phyloP scores from a whole-genome alignment of 768 basidiomycete species.

The Rhodotorula diobovata region DNA sequence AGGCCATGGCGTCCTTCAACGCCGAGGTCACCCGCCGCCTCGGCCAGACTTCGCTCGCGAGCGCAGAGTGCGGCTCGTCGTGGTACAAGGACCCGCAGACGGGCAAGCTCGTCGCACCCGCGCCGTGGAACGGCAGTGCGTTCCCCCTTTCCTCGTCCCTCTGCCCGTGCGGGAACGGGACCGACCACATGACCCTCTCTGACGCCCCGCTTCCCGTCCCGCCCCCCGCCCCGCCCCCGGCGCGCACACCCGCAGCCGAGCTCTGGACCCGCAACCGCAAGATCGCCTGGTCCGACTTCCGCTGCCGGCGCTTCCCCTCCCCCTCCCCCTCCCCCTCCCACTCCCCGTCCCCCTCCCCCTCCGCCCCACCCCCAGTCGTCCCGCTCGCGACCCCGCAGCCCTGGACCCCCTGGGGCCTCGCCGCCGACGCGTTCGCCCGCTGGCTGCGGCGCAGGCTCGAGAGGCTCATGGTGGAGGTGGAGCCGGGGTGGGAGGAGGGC shows the following conservation, averaged over 20 bases:
- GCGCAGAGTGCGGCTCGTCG: background rate
- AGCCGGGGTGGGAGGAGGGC: too few relatives aligned
- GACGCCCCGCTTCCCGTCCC: too few relatives aligned
- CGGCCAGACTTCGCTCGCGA: slow-evolving; percentile 11
- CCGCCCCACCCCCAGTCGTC: background rate
- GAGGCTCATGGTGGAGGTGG: slow-evolving; percentile 17
- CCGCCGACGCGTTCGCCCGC: slow-evolving; percentile 9
- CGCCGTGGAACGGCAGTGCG: slow-evolving; percentile 26
- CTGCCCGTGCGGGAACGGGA: too few relatives aligned
- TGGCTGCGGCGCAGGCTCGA: background rate
- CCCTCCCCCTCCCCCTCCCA: background rate
- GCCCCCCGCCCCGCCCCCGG: background rate
- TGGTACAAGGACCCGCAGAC: slow-evolving; percentile 30
- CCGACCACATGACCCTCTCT: background rate
- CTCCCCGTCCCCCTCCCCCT: background rate
- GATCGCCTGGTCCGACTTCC: slow-evolving; percentile 27
- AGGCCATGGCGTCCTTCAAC: slow-evolving; percentile 22
- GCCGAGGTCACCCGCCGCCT: slow-evolving; percentile 7
- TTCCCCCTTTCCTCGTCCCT: background rate
- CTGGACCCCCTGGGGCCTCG: slow-evolving; percentile 22
- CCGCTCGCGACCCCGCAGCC: background rate
- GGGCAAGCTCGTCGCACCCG: slow-evolving; percentile 32
- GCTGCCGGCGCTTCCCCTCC: background rate
- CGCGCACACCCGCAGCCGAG: slow-evolving; percentile 9
- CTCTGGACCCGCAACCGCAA: slow-evolving; percentile 27